Evolutionary conservation across 176 grass and related monocot species (phyloP).

Genomic region (Eleusine coracana): DNA sequence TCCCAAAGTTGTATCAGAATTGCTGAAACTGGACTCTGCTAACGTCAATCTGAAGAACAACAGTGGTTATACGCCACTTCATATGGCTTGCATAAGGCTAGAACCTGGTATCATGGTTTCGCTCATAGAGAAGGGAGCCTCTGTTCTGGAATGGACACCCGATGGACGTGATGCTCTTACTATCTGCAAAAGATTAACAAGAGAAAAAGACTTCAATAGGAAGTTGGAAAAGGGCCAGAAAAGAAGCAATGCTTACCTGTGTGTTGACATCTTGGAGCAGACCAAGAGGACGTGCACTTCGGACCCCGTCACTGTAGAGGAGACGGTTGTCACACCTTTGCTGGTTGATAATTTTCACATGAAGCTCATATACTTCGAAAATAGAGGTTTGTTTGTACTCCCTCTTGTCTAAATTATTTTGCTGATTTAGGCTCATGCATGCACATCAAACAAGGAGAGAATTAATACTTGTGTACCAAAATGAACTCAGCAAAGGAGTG

Average conservation of each 20-base stretch:
- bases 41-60: conserved; percentile 63
- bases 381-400: conserved; percentile 59
- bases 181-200: conserved; percentile 77
- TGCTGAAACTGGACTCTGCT: conserved; percentile 52
- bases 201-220: conserved; percentile 55
- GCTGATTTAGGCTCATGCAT: not conserved
- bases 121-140: conserved; percentile 64
- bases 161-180: conserved; percentile 58
- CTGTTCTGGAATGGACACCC: conserved; percentile 45
- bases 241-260: conserved; percentile 66
- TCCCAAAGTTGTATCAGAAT: conserved; percentile 53
- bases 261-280: conserved; percentile 67
- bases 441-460: not conserved
- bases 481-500: too few species aligned
- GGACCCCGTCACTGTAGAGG: conserved; percentile 25
- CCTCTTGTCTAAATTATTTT: not conserved
- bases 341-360: conserved; percentile 66
- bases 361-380: conserved; percentile 71
- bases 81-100: conserved; percentile 70
- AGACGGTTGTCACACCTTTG: conserved; percentile 54
- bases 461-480: not conserved
- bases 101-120: conserved; percentile 68
- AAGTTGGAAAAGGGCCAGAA: conserved; percentile 45
- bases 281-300: conserved; percentile 43
- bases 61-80: conserved; percentile 59